phyloP scores from a whole-genome alignment of 352 stramenopile genomes.

The Pythium utonaiense region DNA sequence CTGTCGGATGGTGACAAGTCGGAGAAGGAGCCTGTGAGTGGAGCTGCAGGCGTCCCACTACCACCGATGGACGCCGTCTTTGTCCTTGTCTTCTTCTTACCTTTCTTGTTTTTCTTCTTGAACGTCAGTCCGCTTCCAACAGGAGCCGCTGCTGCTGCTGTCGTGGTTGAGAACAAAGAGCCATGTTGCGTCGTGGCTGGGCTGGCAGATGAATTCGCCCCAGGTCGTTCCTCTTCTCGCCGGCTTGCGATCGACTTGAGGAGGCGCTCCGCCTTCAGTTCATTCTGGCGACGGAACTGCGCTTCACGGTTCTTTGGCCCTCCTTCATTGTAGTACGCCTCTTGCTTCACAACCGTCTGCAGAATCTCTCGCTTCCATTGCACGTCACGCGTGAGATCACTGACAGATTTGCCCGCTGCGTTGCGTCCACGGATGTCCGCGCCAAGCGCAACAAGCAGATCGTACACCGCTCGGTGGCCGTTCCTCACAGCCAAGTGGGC shows the following conservation, averaged over 20 bases:
- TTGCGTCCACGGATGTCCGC: not conserved
- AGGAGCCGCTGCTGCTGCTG: not conserved
- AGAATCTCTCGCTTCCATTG: constrained; percentile 2
- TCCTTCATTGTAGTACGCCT: not conserved
- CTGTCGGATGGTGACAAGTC: not conserved
- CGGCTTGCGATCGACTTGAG: not conserved
- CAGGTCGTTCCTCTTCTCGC: not conserved
- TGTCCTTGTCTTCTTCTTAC: constrained; percentile 2
- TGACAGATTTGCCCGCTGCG: not conserved
- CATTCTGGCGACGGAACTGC: not conserved
- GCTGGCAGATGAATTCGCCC: not conserved
- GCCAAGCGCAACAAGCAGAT: not conserved
- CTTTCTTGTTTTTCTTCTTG: constrained; percentile 8
- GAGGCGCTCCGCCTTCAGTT: not conserved
- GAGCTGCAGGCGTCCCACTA: not conserved
- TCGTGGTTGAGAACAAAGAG: too few species aligned
- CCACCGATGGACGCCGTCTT: too few species aligned
- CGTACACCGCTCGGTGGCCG: not conserved
- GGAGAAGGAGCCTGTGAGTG: too few species aligned
- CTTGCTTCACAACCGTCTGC: not conserved
- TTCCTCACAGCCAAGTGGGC: not conserved
- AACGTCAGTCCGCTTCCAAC: not conserved
- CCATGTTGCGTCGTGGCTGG: too few species aligned
- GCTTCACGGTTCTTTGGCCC: not conserved
- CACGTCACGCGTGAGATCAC: not conserved